A percentile compares a stretch with the other conserved stretches of the same genome.
phyloP scores from a whole-genome alignment of 1,284 basidiomycete genomes.

The Tranzscheliella williamsii region DNA sequence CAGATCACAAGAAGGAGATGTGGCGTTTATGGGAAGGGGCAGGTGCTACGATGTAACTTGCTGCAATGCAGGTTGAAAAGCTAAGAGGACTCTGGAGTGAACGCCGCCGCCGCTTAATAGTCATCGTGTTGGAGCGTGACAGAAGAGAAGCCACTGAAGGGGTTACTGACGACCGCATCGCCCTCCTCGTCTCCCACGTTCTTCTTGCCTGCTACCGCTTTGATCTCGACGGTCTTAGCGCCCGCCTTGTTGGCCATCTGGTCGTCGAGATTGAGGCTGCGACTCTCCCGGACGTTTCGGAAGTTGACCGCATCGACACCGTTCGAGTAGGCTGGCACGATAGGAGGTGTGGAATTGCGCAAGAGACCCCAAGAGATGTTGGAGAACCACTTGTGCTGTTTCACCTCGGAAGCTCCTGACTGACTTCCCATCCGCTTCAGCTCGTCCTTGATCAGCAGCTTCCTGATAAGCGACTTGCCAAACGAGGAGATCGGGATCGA shows the following conservation, averaged over 20 bases:
- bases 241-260: slow-evolving; percentile 65
- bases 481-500: slow-evolving; percentile 76
- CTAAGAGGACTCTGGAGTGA: not conserved
- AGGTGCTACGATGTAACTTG: too few relatives aligned
- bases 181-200: slow-evolving; percentile 54
- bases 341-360: slow-evolving; percentile 90
- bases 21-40: not conserved
- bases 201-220: slow-evolving; percentile 50
- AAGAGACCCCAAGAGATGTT: slow-evolving; percentile 96
- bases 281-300: slow-evolving; percentile 83
- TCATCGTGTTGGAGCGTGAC: slow-evolving; percentile 52
- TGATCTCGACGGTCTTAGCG: slow-evolving; percentile 61
- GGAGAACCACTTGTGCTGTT: slow-evolving; percentile 97
- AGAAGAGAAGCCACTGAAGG: slow-evolving; percentile 52
- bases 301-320: slow-evolving; percentile 85
- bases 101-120: slow-evolving; percentile 12
- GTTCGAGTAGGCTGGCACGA: slow-evolving; percentile 79
- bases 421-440: slow-evolving; percentile 82
- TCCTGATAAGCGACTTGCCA: slow-evolving; percentile 81
- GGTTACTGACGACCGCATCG: slow-evolving; percentile 54
- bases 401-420: slow-evolving; percentile 95
- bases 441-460: slow-evolving; percentile 92
- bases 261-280: slow-evolving; percentile 81
- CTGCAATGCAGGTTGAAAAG: too few relatives aligned
- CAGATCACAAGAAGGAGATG: too few relatives aligned